Evolutionary conservation across 345 rosid species (phyloP).

Genomic region (Chamaenerion angustifolium): DNA sequence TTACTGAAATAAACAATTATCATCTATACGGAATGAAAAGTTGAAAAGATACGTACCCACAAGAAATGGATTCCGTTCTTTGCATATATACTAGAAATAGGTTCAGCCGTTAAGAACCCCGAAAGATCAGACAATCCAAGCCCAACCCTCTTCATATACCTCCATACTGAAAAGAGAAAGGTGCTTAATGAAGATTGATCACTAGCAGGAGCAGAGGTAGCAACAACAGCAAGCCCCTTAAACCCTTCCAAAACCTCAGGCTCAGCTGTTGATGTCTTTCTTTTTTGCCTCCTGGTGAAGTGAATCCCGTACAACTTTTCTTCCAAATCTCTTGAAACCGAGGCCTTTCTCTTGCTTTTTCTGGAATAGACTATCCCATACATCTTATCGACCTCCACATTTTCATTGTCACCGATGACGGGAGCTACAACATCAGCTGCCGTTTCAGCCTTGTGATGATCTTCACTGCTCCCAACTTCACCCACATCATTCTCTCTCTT

Average conservation of each 20-base stretch:
- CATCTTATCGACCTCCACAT: constrained; percentile 23
- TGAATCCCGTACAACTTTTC: constrained; percentile 31
- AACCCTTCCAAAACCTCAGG: constrained; percentile 5
- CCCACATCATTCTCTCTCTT: constrained; percentile 10
- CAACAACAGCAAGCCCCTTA: constrained; percentile 19
- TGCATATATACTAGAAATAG: constrained; percentile 32
- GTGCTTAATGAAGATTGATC: constrained; percentile 18
- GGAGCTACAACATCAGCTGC: neutral
- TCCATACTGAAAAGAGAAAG: constrained; percentile 38
- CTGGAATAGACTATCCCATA: constrained; percentile 64
- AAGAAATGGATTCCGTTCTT: constrained; percentile 42
- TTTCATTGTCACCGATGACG: neutral
- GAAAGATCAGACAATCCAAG: constrained; percentile 36
- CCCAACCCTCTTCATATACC: constrained; percentile 26
- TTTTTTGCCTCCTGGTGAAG: constrained; percentile 40
- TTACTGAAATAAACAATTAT: neutral
- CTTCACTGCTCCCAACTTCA: constrained; percentile 6
- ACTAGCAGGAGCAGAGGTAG: constrained; percentile 17
- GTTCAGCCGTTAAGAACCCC: constrained; percentile 42
- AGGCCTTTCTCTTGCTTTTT: constrained; percentile 44
- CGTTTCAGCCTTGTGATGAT: constrained; percentile 6
- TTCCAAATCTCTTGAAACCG: constrained; percentile 6
- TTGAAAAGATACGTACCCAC: constrained; percentile 27
- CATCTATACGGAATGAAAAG: neutral
- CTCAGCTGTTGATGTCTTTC: neutral